Evolutionary conservation across 768 basidiomycete genomes (phyloP), one percentile per base, ranked within the genome.

Genomic region (Gelatoporia subvermispora): DNA sequence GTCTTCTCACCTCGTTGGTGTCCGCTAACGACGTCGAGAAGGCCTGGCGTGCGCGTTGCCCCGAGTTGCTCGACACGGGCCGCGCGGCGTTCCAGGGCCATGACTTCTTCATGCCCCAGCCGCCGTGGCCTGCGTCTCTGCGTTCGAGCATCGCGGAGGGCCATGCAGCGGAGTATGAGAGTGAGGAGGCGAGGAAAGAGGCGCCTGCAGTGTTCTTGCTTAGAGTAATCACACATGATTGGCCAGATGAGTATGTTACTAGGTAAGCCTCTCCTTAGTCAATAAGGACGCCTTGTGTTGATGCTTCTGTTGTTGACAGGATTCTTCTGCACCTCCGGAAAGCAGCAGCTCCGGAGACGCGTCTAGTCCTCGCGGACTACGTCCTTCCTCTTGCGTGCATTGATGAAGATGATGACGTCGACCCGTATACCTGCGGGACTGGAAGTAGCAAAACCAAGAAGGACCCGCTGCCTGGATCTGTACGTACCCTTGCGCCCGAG

Each of bases 191-290:
- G 4, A 36, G 31, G 41, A 21, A 24, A 11, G 42, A 41, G 23
- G 44, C 35, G 72, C 84, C 50, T 7, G 76, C 84, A 0, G 79
- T 88, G 5, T 91, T 82, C 60, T 69, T 89, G 28, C 68, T 88
- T 24, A 78, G 87, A 20, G 80, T 82, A 17, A 76, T 88, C 35
- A 69, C 86, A 28, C 88, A 91, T 56, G 88, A 91, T 58, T 89
- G 88, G 87, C 81, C 85, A 1, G 83, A 89, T 53, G 68, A 68
- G 1, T 74, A 62, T 40, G 67, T 60, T 8, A 61, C 53, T 0
- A 56, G 55, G 62, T 61, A 46, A 22, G 60, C 31, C 16, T 8
- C 7, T 38, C n/a, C 37, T n/a, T n/a, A 20, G 17, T 5, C 8
- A 5, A 7, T 39, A 9, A 17, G 5, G 7, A 16, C 8, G 5